Conservation (phyloP, 148 eudicot genomes). For the Fagopyrum esculentum region DNA sequence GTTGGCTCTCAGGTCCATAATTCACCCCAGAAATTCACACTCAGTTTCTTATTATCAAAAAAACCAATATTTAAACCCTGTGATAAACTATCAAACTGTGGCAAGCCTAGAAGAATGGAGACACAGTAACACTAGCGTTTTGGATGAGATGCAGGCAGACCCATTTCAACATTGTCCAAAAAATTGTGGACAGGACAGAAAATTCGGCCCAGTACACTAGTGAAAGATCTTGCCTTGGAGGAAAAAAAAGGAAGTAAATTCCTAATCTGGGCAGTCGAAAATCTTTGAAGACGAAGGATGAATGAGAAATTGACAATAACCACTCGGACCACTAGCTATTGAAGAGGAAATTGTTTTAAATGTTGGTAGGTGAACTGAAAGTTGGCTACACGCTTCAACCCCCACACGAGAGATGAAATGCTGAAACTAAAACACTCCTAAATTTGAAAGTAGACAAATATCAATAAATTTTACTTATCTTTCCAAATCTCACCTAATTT, state of each 20-base stretch:
- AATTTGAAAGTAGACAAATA: too few species aligned
- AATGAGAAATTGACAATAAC: background rate
- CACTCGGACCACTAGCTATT: background rate
- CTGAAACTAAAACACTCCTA: too few species aligned
- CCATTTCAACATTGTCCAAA: slow-evolving; percentile 25
- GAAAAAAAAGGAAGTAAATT: background rate
- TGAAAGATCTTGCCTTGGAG: background rate
- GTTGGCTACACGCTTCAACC: slow-evolving; percentile 12
- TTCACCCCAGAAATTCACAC: background rate
- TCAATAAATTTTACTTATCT: too few species aligned
- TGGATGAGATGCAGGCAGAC: slow-evolving; percentile 19
- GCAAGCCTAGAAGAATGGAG: background rate
- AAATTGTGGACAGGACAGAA: slow-evolving; percentile 9
- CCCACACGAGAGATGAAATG: too few species aligned
- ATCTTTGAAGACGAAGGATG: background rate
- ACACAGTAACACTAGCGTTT: background rate
- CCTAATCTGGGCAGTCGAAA: background rate
- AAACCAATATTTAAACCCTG: background rate
- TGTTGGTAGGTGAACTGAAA: slow-evolving; percentile 24
- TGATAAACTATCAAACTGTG: background rate
- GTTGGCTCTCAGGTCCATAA: slow-evolving; percentile 39
- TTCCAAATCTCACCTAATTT: too few species aligned
- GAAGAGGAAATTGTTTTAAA: slow-evolving; percentile 10
- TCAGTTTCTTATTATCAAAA: background rate
- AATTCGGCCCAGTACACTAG: background rate